These are phyloP conservation scores for Coemansia sp. DNA, from an alignment of 192 early-diverging fungal genomes.

Conservation along the genomic window DNA sequence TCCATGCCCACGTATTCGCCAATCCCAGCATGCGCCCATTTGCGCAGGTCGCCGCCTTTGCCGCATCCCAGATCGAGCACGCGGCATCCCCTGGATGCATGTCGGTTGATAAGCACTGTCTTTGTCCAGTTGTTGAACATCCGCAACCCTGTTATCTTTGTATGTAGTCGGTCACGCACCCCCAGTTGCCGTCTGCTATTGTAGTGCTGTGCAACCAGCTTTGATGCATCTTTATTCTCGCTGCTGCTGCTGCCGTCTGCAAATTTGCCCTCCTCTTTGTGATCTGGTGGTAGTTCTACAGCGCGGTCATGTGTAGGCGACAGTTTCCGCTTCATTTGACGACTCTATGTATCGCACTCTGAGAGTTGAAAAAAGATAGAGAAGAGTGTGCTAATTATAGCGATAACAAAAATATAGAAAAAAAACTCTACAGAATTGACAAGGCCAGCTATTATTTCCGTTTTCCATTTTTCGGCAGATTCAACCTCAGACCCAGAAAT, in stretches of 20 bases:
- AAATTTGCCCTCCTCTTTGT: neutral
- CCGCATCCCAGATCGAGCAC: slow-evolving; percentile 95
- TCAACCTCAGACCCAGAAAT: too few relatives aligned
- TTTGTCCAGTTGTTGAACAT: slow-evolving; percentile 99
- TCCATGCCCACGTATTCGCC: slow-evolving; percentile 80
- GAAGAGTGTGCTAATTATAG: too few relatives aligned
- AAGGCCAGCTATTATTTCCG: too few relatives aligned
- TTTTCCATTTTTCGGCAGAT: too few relatives aligned
- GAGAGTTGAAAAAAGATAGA: neutral
- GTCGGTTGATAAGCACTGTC: slow-evolving; percentile 75
- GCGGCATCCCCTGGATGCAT: slow-evolving; percentile 56
- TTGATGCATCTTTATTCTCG: slow-evolving; percentile 18
- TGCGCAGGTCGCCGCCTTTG: slow-evolving; percentile 88
- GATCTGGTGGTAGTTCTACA: neutral
- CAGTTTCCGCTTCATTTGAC: slow-evolving; percentile 8
- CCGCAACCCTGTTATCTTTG: slow-evolving; percentile 82
- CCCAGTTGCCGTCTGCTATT: slow-evolving; percentile 85
- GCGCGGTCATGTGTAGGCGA: neutral
- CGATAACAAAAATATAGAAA: too few relatives aligned
- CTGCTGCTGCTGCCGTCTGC: neutral
- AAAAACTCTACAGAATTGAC: too few relatives aligned
- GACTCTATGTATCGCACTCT: neutral
- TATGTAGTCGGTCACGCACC: slow-evolving; percentile 71
- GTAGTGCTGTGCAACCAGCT: slow-evolving; percentile 74
- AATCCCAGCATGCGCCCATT: slow-evolving; percentile 76